A percentile compares a stretch with the other conserved stretches of the same genome.
These are phyloP conservation scores for Fusarium sp. DNA, from an alignment of 2,329 filamentous ascomycete genomes.

Conservation along the genomic window DNA sequence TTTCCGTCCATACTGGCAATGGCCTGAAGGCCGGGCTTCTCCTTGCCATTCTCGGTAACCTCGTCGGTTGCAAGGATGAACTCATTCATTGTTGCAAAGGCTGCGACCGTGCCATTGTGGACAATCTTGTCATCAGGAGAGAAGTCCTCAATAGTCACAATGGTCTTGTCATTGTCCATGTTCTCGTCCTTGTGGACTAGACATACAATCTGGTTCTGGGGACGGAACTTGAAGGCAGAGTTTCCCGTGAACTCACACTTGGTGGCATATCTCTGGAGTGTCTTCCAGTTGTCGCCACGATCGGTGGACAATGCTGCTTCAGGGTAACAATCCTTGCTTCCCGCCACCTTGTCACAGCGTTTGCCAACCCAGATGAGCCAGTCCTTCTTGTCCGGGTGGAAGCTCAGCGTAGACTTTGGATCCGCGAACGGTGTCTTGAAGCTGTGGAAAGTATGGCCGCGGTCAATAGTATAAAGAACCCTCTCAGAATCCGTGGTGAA, in stretches of 20 bases:
- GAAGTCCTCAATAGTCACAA: slow-evolving; percentile 83
- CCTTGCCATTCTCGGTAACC: slow-evolving; percentile 64
- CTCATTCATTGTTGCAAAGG: slow-evolving; percentile 95
- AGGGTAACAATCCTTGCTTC: slow-evolving; percentile 70
- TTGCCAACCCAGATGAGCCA: slow-evolving; percentile 93
- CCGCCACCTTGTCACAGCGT: slow-evolving; percentile 68
- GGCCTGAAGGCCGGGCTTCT: slow-evolving; percentile 73
- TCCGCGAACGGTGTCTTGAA: slow-evolving; percentile 75
- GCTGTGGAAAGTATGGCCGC: slow-evolving; percentile 76
- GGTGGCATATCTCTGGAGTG: slow-evolving; percentile 76
- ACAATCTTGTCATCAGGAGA: slow-evolving; percentile 70
- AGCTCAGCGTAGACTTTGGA: slow-evolving; percentile 66
- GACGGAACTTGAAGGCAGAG: slow-evolving; percentile 64
- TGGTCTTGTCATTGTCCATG: slow-evolving; percentile 69
- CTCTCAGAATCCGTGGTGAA: slow-evolving; percentile 75
- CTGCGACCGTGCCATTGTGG: slow-evolving; percentile 71
- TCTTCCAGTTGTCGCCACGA: slow-evolving; percentile 82
- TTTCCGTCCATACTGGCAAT: slow-evolving; percentile 87
- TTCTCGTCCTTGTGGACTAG: slow-evolving; percentile 66
- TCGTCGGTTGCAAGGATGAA: slow-evolving; percentile 89
- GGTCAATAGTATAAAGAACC: slow-evolving; percentile 84
- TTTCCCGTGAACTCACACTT: slow-evolving; percentile 89
- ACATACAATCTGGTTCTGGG: slow-evolving; percentile 68
- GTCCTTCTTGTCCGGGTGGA: slow-evolving; percentile 86
- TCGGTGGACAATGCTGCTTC: slow-evolving; percentile 83